These are phyloP conservation scores for Stachybotrys elegans DNA, from an alignment of 2,329 filamentous ascomycete species.

Conservation along the genomic window DNA sequence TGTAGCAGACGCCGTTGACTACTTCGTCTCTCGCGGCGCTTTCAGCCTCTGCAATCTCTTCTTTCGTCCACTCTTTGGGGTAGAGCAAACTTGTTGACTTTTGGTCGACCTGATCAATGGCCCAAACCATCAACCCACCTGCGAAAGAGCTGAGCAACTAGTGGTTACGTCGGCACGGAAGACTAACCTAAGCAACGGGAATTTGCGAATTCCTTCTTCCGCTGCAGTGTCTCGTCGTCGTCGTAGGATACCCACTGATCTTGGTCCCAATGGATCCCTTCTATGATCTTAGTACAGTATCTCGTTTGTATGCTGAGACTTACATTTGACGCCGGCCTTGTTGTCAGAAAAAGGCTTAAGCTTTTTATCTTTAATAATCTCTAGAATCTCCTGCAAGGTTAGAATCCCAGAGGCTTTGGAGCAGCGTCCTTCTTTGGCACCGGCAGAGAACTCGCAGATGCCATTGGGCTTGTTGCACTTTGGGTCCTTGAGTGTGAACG, in stretches of 20 bases:
- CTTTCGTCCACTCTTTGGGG: background rate
- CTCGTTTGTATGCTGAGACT: background rate
- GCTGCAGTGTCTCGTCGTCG: conserved; percentile 17
- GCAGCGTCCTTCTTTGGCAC: conserved; percentile 8
- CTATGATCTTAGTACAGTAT: background rate
- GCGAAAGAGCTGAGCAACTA: background rate
- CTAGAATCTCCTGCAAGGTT: conserved; percentile 1
- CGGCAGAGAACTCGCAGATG: conserved; percentile 9
- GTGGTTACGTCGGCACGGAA: background rate
- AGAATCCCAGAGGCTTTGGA: conserved; percentile 4
- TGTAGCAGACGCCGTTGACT: conserved; percentile 15
- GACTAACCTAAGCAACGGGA: conserved; percentile 15
- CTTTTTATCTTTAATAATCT: conserved; percentile 11
- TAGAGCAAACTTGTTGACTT: conserved; percentile 6
- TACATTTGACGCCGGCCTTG: conserved; percentile 2
- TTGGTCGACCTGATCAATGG: conserved; percentile 12
- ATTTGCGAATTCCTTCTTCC: conserved; percentile 16
- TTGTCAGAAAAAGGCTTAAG: background rate
- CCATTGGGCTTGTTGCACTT: conserved; percentile 11
- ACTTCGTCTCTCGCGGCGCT: conserved; percentile 7
- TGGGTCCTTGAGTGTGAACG: conserved; percentile 10
- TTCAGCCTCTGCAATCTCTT: conserved; percentile 4
- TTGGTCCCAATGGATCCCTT: conserved; percentile 5
- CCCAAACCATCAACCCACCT: conserved; percentile 6
- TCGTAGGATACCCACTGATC: conserved; percentile 15